Evolutionary conservation across 2,329 filamentous ascomycete species (phyloP), one percentile per base, ranked within the genome.

Genomic region (Myriosclerotinia duriaeana): DNA sequence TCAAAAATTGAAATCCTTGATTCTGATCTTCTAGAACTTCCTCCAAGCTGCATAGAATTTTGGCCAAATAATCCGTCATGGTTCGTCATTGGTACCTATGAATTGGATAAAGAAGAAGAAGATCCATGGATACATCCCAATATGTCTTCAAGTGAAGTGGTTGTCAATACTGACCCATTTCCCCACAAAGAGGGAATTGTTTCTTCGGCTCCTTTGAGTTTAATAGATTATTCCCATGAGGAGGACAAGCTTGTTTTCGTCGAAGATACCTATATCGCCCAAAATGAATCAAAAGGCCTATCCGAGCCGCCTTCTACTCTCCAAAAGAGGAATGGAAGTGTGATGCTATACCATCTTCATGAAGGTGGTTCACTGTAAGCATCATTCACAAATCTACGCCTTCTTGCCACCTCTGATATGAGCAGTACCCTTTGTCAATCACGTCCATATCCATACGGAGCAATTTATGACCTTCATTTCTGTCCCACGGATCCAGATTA

Each of bases 381-480:
- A 53, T 56, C 8, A 44, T 26, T 65, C 30, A n/a, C 20, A 26
- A 20, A 34, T 14, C 17, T 60, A 26, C 38, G 5, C 8, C 17
- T 36, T 38, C 34, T 44, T 65, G 14, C 40, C 60, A 26, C 36
- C 20, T 54, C 62, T 67, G 56, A 69, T 71, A 67, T 70, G 66
- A 71, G 36, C 65, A 89, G 87, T 71, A 77, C 77, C 2, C 79
- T 83, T 66, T 73, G 89, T 5, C 85, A 91, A 74, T 88, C 84
- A 0, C 70, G 88, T 5, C 74, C 80, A 6, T 87, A 90, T 30
- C 84, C 87, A 5, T 92, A 88, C 9, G 65, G 65, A 63, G 93
- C 92, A 7, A 84, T 97, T 38, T 84, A 97, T 64, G 93, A 97
- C 76, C 80, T 97, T 40, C 91, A 93, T 72, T 98, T 97, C 77